Percentiles rank a stretch among this genome's conserved stretches.
Evolutionary conservation across 75 land plant genomes (phyloP).

Genomic region (Cupressus sempervirens): DNA sequence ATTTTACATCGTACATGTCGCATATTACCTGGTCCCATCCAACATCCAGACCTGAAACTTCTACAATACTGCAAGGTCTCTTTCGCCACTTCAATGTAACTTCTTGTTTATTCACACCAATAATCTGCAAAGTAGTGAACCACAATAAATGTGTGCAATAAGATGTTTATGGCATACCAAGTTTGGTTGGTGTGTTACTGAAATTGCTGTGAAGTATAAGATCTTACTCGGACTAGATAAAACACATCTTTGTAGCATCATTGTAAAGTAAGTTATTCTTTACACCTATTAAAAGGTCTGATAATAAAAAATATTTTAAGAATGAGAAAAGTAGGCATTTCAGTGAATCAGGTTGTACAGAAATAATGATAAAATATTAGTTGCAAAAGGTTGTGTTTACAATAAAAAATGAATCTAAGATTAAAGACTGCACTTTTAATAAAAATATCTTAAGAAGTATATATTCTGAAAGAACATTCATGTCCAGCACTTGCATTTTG

Average conservation of each 20-base stretch:
- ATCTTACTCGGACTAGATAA: neutral
- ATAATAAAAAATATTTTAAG: neutral
- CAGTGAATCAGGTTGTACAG: neutral
- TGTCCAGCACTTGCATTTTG: neutral
- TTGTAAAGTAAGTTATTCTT: neutral
- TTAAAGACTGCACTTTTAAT: neutral
- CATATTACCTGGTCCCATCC: slow-evolving; percentile 91
- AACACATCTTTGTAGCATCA: neutral
- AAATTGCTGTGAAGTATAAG: neutral
- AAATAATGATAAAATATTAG: neutral
- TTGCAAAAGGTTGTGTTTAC: neutral
- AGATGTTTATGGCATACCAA: neutral
- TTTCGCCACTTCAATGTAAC: slow-evolving; percentile 59
- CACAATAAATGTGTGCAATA: neutral
- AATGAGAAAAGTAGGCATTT: neutral
- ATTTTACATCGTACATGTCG: neutral
- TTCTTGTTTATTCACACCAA: slow-evolving; percentile 49
- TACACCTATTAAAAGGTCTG: neutral
- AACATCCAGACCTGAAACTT: slow-evolving; percentile 91
- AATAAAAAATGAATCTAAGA: neutral
- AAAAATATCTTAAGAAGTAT: neutral
- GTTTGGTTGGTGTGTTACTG: neutral
- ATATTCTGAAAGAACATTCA: neutral
- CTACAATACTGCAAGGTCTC: slow-evolving; percentile 46
- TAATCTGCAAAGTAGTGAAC: slow-evolving; percentile 52